Evolutionary conservation across 2,329 filamentous ascomycete species (phyloP).

Genomic region (Claviceps maximensis): DNA sequence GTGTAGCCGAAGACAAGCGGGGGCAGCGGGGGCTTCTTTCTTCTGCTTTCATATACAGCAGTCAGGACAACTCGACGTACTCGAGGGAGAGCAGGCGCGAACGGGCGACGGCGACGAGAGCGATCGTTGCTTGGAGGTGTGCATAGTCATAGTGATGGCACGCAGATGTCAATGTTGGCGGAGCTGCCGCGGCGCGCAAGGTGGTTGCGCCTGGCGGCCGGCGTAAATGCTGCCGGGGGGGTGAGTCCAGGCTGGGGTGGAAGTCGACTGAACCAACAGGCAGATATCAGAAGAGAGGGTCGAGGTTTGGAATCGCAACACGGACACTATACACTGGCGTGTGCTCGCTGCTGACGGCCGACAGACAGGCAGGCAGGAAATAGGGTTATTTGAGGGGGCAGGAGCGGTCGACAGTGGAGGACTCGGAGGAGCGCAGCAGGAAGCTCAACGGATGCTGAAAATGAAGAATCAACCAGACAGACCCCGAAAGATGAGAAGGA

Average conservation of each 20-base stretch:
- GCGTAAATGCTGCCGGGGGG: slow-evolving; percentile 1
- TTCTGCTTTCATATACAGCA: not conserved
- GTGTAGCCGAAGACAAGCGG: not conserved
- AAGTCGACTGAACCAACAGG: not conserved
- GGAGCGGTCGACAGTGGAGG: not conserved
- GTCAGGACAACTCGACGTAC: slow-evolving; percentile 33
- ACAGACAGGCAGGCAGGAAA: too few species aligned
- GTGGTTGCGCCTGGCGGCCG: slow-evolving; percentile 15
- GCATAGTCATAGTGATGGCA: slow-evolving; percentile 36
- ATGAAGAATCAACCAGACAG: not conserved
- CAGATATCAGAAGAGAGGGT: not conserved
- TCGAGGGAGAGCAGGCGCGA: slow-evolving; percentile 41
- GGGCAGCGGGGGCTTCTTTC: not conserved
- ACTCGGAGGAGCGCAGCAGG: too few species aligned
- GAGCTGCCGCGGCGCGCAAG: slow-evolving; percentile 18
- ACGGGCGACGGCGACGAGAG: slow-evolving; percentile 33
- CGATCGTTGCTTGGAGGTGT: slow-evolving; percentile 45
- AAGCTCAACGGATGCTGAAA: not conserved
- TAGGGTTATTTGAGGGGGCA: not conserved
- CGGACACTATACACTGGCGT: not conserved
- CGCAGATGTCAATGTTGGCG: slow-evolving; percentile 20
- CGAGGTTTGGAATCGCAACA: not conserved
- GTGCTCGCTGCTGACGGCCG: too few species aligned
- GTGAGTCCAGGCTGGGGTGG: not conserved
- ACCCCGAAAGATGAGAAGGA: not conserved